Percentiles rank a stretch among this genome's conserved stretches.
These are phyloP conservation scores for Calycina herbarum DNA, from an alignment of 2,329 filamentous ascomycete genomes.

Conservation along the genomic window DNA sequence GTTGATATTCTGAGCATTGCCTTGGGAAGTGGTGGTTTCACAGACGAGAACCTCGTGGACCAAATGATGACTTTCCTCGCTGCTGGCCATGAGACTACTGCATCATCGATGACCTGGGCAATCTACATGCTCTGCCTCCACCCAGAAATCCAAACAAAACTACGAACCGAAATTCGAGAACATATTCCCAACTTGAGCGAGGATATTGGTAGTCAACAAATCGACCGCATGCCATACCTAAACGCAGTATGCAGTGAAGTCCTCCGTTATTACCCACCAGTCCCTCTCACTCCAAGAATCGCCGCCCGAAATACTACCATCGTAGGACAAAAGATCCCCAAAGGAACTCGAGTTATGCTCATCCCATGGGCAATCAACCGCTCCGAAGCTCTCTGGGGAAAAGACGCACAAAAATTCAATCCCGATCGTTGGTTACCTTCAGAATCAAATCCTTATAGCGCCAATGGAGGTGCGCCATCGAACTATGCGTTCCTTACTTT, in stretches of 20 bases:
- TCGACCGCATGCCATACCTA: conserved; percentile 77
- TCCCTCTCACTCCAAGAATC: conserved; percentile 68
- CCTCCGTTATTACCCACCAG: conserved; percentile 71
- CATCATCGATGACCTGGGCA: conserved; percentile 74
- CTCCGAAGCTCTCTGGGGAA: conserved; percentile 70
- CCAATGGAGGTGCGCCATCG: conserved; percentile 63
- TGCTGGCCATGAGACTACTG: conserved; percentile 79
- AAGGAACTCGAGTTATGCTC: conserved; percentile 69
- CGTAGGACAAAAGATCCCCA: conserved; percentile 64
- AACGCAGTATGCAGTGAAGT: conserved; percentile 78
- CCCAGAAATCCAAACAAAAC: conserved; percentile 62
- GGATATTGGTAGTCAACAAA: conserved; percentile 53
- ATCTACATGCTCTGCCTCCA: conserved; percentile 67
- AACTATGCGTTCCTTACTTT: conserved; percentile 83
- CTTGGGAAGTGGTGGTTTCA: conserved; percentile 72
- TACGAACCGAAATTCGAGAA: conserved; percentile 67
- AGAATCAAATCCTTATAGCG: conserved; percentile 35
- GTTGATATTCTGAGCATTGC: conserved; percentile 81
- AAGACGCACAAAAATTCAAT: conserved; percentile 71
- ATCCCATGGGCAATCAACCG: conserved; percentile 68
- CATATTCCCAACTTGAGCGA: conserved; percentile 52
- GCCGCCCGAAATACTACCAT: conserved; percentile 65
- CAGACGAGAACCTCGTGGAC: conserved; percentile 77
- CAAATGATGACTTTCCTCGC: conserved; percentile 71
- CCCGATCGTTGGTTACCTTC: conserved; percentile 73